Evolutionary conservation across 345 rosid species (phyloP).

Genomic region (Angophora floribunda): DNA sequence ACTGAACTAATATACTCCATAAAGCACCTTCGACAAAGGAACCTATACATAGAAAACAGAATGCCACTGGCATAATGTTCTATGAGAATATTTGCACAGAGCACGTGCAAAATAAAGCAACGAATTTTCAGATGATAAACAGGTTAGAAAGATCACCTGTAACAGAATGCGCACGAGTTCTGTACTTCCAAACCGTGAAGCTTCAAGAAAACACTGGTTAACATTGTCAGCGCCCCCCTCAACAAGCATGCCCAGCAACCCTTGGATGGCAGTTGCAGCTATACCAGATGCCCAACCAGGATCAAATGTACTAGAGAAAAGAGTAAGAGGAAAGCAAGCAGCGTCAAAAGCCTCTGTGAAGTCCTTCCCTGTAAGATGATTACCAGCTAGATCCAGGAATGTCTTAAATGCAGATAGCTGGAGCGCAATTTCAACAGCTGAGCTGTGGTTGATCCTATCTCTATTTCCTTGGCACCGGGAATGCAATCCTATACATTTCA

Average conservation of each 20-base stretch:
- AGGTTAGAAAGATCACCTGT: conserved; percentile 37
- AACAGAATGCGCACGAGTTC: conserved; percentile 91
- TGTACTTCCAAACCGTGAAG: conserved; percentile 97
- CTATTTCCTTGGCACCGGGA: conserved; percentile 68
- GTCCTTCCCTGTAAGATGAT: conserved; percentile 90
- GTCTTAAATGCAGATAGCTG: conserved; percentile 89
- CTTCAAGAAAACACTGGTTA: conserved; percentile 95
- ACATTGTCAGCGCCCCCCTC: conserved; percentile 98
- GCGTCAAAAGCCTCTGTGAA: conserved; percentile 99
- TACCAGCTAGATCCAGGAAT: conserved; percentile 84
- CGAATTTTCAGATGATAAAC: neutral
- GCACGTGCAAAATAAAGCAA: neutral
- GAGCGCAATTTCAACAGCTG: conserved; percentile 81
- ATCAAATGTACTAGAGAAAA: conserved; percentile 84
- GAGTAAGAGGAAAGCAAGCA: conserved; percentile 93
- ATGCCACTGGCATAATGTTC: neutral
- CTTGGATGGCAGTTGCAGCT: conserved; percentile 80
- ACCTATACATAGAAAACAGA: neutral
- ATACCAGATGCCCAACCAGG: conserved; percentile 97
- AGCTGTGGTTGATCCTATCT: conserved; percentile 52
- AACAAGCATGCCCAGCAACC: conserved; percentile 80
- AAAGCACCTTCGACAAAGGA: neutral
- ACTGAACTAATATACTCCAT: neutral
- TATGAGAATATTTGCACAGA: neutral
- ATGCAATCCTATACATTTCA: conserved; percentile 87